Evolutionary conservation across 495 filamentous ascomycete genomes (phyloP).

Genomic region (Cenococcum geophilum): DNA sequence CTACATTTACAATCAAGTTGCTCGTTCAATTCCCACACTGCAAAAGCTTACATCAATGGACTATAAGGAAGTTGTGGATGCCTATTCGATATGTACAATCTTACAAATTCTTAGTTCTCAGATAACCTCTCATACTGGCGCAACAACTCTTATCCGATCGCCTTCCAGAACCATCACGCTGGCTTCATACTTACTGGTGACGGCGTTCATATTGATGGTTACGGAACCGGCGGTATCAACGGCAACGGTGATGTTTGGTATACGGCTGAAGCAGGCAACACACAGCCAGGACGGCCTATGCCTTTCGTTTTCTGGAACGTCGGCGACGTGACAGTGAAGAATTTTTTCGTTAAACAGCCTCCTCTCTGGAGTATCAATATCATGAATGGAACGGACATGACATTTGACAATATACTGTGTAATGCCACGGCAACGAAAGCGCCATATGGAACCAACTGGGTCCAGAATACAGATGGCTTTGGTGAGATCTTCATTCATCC

Average conservation of each 20-base stretch:
- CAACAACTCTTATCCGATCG: constrained; percentile 48
- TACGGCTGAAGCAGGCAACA: constrained; percentile 38
- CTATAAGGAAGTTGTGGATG: constrained; percentile 4
- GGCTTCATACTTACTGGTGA: constrained; percentile 49
- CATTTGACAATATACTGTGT: constrained; percentile 46
- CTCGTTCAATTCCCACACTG: too few relatives aligned
- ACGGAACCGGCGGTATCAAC: constrained; percentile 48
- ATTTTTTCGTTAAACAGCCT: constrained; percentile 51
- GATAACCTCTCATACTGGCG: constrained; percentile 52
- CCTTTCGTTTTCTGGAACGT: constrained; percentile 59
- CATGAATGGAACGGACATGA: constrained; percentile 54
- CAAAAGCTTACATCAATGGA: too few relatives aligned
- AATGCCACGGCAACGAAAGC: constrained; percentile 49
- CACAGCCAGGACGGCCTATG: constrained; percentile 51
- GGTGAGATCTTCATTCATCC: constrained; percentile 30
- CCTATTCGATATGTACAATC: not conserved
- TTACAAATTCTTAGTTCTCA: constrained; percentile 38
- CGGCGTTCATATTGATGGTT: constrained; percentile 46
- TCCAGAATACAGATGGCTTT: constrained; percentile 56
- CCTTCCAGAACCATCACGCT: constrained; percentile 54
- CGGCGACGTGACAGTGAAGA: constrained; percentile 47
- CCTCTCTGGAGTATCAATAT: constrained; percentile 52
- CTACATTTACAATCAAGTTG: too few relatives aligned
- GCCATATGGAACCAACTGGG: constrained; percentile 50
- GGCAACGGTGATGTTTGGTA: constrained; percentile 50